phyloP scores from a whole-genome alignment of 177 flowering plant species.

The Tripterygium wilfordii region DNA sequence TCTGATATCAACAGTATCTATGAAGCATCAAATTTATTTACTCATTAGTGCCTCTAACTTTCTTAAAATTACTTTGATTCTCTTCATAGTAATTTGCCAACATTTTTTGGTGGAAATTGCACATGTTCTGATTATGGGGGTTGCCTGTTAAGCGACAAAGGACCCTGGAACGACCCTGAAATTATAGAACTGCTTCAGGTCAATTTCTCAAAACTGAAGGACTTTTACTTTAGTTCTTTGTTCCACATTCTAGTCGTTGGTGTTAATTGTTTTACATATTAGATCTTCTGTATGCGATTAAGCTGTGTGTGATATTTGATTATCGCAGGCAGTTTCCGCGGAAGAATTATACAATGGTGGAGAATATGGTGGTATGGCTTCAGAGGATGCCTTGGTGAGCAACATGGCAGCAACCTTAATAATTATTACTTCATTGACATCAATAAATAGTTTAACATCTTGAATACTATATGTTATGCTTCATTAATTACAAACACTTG shows the following conservation, averaged over 20 bases:
- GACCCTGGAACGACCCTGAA: constrained; percentile 80
- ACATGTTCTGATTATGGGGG: constrained; percentile 62
- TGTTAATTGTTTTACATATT: too few species aligned
- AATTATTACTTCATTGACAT: too few species aligned
- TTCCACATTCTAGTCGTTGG: too few species aligned
- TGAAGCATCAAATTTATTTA: background rate
- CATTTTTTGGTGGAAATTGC: constrained; percentile 70
- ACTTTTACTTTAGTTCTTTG: too few species aligned
- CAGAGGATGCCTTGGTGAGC: constrained; percentile 12
- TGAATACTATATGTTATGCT: too few species aligned
- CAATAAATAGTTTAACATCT: too few species aligned
- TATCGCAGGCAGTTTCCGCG: constrained; percentile 23
- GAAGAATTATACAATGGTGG: constrained; percentile 10
- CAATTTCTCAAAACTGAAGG: background rate
- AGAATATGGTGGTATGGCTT: constrained; percentile 9
- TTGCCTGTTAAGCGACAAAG: constrained; percentile 67
- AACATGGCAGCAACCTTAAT: constrained; percentile 10
- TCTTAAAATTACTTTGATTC: background rate
- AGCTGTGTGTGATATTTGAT: background rate
- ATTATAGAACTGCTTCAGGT: constrained; percentile 44
- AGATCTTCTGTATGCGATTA: background rate
- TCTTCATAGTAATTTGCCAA: constrained; percentile 56
- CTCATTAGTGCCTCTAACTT: background rate
- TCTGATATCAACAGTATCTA: too few species aligned
- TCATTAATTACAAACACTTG: too few species aligned